Percentiles rank a stretch among this genome's conserved stretches.
These are phyloP conservation scores for Closterium sp. DNA, from an alignment of 139 green algal species.

Conservation along the genomic window DNA sequence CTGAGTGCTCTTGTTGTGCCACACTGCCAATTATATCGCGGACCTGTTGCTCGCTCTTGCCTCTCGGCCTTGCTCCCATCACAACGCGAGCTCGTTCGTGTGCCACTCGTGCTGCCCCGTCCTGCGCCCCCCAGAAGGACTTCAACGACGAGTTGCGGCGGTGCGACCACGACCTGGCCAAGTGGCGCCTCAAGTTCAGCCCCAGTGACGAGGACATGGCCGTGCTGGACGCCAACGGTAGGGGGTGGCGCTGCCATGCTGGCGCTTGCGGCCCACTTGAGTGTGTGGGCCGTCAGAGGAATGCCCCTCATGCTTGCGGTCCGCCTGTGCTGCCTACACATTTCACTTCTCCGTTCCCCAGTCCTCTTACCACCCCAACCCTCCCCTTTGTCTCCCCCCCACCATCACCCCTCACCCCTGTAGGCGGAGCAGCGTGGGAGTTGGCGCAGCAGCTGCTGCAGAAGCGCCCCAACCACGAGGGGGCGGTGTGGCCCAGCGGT, in stretches of 20 bases:
- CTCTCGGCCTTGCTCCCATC: no score
- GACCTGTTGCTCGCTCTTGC: no score
- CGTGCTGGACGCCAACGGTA: conserved; percentile 44
- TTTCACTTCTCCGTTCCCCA: background rate
- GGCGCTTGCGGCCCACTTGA: background rate
- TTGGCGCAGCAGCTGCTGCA: conserved; percentile 13
- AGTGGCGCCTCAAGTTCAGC: conserved; percentile 30
- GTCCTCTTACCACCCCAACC: background rate
- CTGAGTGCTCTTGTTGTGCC: no score
- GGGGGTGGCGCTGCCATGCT: background rate
- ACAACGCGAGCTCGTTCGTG: no score
- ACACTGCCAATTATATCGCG: no score
- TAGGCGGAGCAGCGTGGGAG: conserved; percentile 29
- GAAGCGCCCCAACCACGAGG: background rate
- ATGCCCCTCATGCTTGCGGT: background rate
- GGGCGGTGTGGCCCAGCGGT: background rate
- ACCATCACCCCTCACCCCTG: background rate
- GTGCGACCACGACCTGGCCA: conserved; percentile 39
- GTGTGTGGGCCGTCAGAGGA: no score
- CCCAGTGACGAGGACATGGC: conserved; percentile 25
- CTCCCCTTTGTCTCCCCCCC: background rate
- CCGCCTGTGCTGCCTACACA: background rate
- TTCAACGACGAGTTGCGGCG: conserved; percentile 44
- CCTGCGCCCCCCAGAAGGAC: background rate
- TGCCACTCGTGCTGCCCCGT: background rate